Percentiles rank a stretch among this genome's conserved stretches.
phyloP scores from a whole-genome alignment of 148 eudicot species.

The Vaccinium vitisidaea region DNA sequence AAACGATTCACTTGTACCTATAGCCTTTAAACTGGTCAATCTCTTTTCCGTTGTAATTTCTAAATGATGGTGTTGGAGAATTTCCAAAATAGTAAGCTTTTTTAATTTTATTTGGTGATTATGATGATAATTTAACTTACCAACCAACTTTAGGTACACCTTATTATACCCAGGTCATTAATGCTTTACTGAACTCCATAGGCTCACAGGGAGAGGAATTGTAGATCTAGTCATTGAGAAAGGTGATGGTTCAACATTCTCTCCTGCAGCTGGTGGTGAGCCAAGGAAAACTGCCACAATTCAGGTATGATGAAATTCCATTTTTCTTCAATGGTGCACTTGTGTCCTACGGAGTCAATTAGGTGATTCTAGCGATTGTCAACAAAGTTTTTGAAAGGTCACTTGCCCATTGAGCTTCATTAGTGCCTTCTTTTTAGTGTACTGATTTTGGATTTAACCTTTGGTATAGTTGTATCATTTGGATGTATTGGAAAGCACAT shows the following conservation, averaged over 20 bases:
- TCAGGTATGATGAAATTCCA: constrained; percentile 40
- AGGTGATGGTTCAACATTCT: constrained; percentile 79
- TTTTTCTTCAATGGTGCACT: not conserved
- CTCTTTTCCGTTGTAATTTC: not conserved
- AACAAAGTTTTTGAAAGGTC: not conserved
- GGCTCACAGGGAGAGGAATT: constrained; percentile 73
- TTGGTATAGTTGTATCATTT: not conserved
- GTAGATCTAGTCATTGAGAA: constrained; percentile 74
- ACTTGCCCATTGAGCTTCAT: not conserved
- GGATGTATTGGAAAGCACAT: not conserved
- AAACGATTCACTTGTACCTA: not conserved
- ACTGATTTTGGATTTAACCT: not conserved
- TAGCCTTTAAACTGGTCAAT: not conserved
- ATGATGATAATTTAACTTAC: not conserved
- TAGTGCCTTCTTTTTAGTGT: not conserved
- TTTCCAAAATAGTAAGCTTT: not conserved
- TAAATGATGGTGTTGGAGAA: not conserved
- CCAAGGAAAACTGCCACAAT: constrained; percentile 61
- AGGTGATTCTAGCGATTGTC: not conserved
- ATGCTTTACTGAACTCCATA: constrained; percentile 21
- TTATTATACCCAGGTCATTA: not conserved
- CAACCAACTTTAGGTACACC: not conserved
- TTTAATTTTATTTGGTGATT: not conserved
- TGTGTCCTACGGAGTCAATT: not conserved
- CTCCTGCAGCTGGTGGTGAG: constrained; percentile 78